phyloP scores from a whole-genome alignment of 2,329 filamentous ascomycete genomes.

The Pseudogymnoascus sp. region DNA sequence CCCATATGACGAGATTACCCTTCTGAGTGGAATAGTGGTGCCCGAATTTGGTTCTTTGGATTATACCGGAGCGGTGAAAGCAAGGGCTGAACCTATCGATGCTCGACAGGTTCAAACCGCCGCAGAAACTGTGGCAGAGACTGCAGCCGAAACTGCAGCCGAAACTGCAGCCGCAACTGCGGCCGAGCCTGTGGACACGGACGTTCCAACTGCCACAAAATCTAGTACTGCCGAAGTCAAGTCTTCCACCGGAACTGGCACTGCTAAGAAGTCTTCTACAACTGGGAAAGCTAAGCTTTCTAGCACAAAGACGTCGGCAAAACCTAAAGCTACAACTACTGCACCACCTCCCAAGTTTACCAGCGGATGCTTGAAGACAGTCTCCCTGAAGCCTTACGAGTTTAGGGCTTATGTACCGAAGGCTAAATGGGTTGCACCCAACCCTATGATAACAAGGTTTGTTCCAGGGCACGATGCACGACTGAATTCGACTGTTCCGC shows the following conservation, averaged over 20 bases:
- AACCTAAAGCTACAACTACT: neutral
- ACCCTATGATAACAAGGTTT: constrained; percentile 50
- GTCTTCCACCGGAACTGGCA: neutral
- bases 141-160: neutral
- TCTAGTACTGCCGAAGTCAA: neutral
- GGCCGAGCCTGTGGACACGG: neutral
- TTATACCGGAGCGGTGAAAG: neutral
- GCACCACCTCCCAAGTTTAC: neutral
- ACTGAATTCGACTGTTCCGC: constrained; percentile 35
- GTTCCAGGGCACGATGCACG: constrained; percentile 49
- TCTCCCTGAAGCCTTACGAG: constrained; percentile 46
- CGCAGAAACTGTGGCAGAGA: neutral
- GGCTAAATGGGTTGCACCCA: constrained; percentile 41
- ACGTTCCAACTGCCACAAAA: neutral
- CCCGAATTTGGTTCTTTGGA: neutral
- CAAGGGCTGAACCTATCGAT: constrained; percentile 19
- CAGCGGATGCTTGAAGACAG: constrained; percentile 36
- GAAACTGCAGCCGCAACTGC: neutral
- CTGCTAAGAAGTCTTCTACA: constrained; percentile 1
- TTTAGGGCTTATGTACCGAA: constrained; percentile 52
- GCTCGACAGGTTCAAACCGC: neutral
- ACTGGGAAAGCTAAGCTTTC: neutral
- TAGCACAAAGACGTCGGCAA: neutral
- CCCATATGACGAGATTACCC: constrained; percentile 49
- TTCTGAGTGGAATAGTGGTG: constrained; percentile 21